Conservation (phyloP, 169 alveolate genomes). For the Cryptosporidium bovis region DNA sequence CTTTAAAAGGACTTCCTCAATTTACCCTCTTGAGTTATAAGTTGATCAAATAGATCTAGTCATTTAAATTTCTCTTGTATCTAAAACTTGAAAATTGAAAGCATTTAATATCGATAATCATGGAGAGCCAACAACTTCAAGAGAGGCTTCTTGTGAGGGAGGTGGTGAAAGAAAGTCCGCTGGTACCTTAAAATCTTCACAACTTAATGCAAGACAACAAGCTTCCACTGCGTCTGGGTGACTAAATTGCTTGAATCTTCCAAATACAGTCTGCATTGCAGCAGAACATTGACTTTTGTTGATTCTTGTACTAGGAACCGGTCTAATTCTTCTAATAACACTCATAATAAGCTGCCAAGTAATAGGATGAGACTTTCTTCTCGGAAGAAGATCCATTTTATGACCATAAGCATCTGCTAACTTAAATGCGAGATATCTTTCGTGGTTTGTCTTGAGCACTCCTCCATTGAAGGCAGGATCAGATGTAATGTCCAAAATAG, state of each 20-base stretch:
- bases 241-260: slow-evolving; percentile 50
- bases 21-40: background rate
- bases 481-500: slow-evolving; percentile 45
- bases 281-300: slow-evolving; percentile 41
- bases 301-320: slow-evolving; percentile 2
- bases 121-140: background rate
- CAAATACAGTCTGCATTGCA: slow-evolving; percentile 69
- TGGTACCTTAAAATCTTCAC: slow-evolving; percentile 16
- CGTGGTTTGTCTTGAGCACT: slow-evolving; percentile 45
- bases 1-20: background rate
- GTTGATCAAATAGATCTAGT: background rate
- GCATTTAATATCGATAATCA: background rate
- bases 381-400: slow-evolving; percentile 49
- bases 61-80: background rate
- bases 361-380: slow-evolving; percentile 49
- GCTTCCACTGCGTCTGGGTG: slow-evolving; percentile 47
- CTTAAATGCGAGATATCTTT: slow-evolving; percentile 57
- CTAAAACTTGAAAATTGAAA: background rate
- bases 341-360: slow-evolving; percentile 59
- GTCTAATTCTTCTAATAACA: slow-evolving; percentile 33
- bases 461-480: slow-evolving; percentile 68
- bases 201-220: slow-evolving; percentile 53
- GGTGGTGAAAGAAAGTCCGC: slow-evolving; percentile 67
- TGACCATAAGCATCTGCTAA: slow-evolving; percentile 66
- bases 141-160: slow-evolving; percentile 55